phyloP scores from a whole-genome alignment of 164 flowering plant species.

The Dillenia turbinata region DNA sequence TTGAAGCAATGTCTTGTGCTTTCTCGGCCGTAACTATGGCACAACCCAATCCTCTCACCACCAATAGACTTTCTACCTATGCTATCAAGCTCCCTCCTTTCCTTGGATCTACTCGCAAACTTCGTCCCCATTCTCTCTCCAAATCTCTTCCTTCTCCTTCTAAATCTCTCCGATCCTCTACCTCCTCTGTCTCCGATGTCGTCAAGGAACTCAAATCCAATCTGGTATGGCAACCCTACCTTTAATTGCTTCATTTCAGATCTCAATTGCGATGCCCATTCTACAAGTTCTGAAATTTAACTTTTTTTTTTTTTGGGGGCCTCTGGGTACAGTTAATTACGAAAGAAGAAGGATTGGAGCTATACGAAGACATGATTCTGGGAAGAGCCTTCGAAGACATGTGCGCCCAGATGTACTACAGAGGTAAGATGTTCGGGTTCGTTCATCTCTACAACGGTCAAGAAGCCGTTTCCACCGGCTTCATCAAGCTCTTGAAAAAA shows the following conservation, averaged over 20 bases:
- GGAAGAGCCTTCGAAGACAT: constrained; percentile 90
- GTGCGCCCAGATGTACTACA: constrained; percentile 98
- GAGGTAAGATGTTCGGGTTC: constrained; percentile 96
- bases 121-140: constrained; percentile 16
- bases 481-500: constrained; percentile 72
- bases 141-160: constrained; percentile 3
- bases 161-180: constrained; percentile 25
- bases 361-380: constrained; percentile 79
- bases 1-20: constrained; percentile 22
- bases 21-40: constrained; percentile 27
- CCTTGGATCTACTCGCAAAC: constrained; percentile 32
- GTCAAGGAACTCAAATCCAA: constrained; percentile 50
- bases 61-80: constrained; percentile 21
- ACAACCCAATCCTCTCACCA: constrained; percentile 18
- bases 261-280: too few relatives aligned
- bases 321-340: constrained; percentile 54
- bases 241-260: too few relatives aligned
- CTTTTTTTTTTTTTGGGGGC: neutral
- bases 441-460: constrained; percentile 95
- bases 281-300: neutral
- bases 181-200: constrained; percentile 56
- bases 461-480: constrained; percentile 92
- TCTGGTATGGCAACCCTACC: too few relatives aligned
- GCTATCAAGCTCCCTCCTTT: constrained; percentile 22
- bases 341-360: constrained; percentile 67